A percentile compares a stretch with the other conserved stretches of the same genome.
Evolutionary conservation across 176 grass and related monocot species (phyloP).

Genomic region (Leersia perrieri): DNA sequence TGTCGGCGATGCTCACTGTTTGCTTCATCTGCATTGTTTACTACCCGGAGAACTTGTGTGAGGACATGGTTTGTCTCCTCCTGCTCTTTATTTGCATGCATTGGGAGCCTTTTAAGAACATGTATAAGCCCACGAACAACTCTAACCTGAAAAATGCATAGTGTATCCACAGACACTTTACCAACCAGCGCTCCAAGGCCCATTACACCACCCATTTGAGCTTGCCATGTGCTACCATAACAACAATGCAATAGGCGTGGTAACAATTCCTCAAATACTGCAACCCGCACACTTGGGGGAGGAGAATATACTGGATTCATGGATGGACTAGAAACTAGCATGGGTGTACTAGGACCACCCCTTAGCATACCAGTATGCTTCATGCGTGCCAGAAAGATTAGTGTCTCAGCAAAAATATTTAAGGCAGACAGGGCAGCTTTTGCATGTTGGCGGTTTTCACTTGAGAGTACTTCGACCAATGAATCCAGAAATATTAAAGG

Average conservation of each 20-base stretch:
- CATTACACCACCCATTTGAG: constrained; percentile 97
- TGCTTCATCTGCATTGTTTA: constrained; percentile 99
- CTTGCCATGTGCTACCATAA: constrained; percentile 96
- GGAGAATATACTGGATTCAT: constrained; percentile 98
- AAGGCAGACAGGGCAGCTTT: constrained; percentile 89
- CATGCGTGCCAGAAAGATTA: constrained; percentile 82
- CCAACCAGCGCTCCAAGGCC: constrained; percentile 93
- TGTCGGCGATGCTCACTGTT: constrained; percentile 83
- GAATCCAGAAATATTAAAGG: constrained; percentile 95
- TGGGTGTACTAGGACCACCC: constrained; percentile 92
- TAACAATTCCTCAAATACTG: constrained; percentile 90
- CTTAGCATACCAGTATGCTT: constrained; percentile 82
- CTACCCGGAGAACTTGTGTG: constrained; percentile 83
- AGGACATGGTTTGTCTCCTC: constrained; percentile 98
- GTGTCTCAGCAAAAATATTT: constrained; percentile 81
- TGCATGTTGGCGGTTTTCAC: constrained; percentile 89
- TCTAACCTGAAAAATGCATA: constrained; percentile 94
- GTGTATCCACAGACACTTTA: constrained; percentile 91
- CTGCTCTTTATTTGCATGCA: constrained; percentile 98
- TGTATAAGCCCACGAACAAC: constrained; percentile 84
- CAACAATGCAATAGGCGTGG: constrained; percentile 95
- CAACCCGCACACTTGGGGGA: constrained; percentile 90
- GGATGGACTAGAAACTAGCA: constrained; percentile 96
- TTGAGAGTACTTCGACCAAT: constrained; percentile 79
- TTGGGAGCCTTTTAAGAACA: constrained; percentile 92